Base-by-base conservation (phyloP, 1,284 basidiomycete species). In the Papiliotrema flavescens region DNA sequence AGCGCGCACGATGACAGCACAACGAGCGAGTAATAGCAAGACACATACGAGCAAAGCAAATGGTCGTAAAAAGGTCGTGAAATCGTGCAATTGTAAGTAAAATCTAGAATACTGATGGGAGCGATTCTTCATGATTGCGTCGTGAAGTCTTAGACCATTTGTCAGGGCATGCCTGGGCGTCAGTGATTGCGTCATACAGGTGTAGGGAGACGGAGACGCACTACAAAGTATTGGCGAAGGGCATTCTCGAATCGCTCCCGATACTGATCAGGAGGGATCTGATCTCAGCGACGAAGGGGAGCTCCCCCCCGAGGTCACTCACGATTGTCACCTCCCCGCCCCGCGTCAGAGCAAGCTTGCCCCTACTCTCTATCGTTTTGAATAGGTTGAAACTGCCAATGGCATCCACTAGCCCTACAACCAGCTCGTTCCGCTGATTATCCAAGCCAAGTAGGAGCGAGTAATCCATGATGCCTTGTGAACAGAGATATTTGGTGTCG, bases 381-480 rank as follows among this genome's bases (percentile, higher is more conserved):
- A 66, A 68, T 13, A 71, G 51, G 40, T 66, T 64, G 54, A 61
- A 71, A 51, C 51, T 59, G 17, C 87, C 88, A 37, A 90, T 89
- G 0, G 87, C 88, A 67, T 90, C 88, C 3, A 90, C 87, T 0
- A 90, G 79, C 0, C 87, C 87, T 57, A 86, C 87, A 24, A 81
- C 81, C 51, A 89, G 83, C 64, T 86, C 80, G 60, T 83, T 84
- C 54, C 76, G 77, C 56, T 81, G 79, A 50, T 83, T 80, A 62
- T 89, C 84, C 11, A 90, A 77, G 14, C 79, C 64, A 17, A 74
- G 44, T 1, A 76, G 78, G 19, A 70, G 87, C 81, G 86, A 88
- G 63, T 89, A 90, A 65, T 90, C 88, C 86, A 89, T 89, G 64
- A 89, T 87, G 58, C 87, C 87, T 63, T 85, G 85, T 62, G 76